Evolutionary conservation across 2,329 filamentous ascomycete genomes (phyloP).

Genomic region (Myriosclerotinia duriaeana): DNA sequence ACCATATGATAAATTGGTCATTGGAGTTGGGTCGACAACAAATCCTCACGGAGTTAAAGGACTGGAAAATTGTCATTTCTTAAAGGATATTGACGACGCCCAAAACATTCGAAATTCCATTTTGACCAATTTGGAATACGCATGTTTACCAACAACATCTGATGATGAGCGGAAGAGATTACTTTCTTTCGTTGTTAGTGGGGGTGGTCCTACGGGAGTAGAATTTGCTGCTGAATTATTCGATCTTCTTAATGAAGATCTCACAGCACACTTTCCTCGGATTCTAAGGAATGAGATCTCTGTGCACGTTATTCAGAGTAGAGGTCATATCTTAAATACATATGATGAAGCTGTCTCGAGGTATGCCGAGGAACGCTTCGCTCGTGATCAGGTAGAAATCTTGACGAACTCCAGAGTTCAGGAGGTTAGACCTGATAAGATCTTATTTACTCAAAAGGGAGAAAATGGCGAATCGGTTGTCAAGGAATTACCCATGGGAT

Average conservation of each 20-base stretch:
- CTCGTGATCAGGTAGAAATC: conserved; percentile 86
- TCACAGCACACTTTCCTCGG: conserved; percentile 78
- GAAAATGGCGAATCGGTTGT: conserved; percentile 71
- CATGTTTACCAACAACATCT: conserved; percentile 86
- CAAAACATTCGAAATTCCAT: conserved; percentile 85
- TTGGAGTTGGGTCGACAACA: conserved; percentile 87
- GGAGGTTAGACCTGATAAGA: conserved; percentile 79
- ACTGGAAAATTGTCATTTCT: conserved; percentile 87
- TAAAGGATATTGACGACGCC: conserved; percentile 94
- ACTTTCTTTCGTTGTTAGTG: conserved; percentile 93
- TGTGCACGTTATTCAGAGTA: conserved; percentile 92
- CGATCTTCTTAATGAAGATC: conserved; percentile 93
- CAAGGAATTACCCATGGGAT: conserved; percentile 93
- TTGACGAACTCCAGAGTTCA: conserved; percentile 91
- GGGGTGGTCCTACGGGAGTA: conserved; percentile 92
- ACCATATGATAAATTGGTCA: conserved; percentile 93
- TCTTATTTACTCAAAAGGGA: conserved; percentile 82
- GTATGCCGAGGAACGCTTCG: conserved; percentile 88
- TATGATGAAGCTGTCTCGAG: conserved; percentile 93
- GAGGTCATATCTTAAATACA: conserved; percentile 93
- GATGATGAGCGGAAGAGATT: conserved; percentile 85
- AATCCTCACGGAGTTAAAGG: conserved; percentile 96
- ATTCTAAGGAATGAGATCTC: conserved; percentile 97
- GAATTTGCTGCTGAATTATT: conserved; percentile 97
- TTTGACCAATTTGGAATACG: conserved; percentile 83